Conservation (phyloP, 75 land plant species). For the Selaginella tamariscina region DNA sequence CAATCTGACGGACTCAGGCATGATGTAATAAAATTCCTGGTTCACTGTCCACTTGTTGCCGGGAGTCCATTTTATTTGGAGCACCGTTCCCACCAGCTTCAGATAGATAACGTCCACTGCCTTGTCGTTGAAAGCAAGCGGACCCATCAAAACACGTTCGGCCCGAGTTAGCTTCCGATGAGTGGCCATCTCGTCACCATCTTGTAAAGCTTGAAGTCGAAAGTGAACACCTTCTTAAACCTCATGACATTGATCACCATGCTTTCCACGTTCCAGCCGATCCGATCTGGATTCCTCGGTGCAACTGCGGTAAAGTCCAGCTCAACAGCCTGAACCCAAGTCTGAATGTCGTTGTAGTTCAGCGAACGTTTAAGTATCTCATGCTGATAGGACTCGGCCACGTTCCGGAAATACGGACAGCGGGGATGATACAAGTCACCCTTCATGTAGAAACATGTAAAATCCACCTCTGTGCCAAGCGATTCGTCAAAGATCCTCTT, state of each 20-base stretch:
- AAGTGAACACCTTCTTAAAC: not conserved
- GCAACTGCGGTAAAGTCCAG: too few relatives aligned
- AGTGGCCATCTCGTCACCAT: not conserved
- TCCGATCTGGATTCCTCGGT: not conserved
- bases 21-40: not conserved
- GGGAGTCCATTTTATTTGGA: not conserved
- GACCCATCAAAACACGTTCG: not conserved
- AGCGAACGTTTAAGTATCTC: not conserved
- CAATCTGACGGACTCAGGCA: not conserved
- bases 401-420: too few relatives aligned
- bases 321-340: not conserved
- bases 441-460: too few relatives aligned
- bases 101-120: not conserved
- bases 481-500: too few relatives aligned
- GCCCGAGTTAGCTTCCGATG: not conserved
- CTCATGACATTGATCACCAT: not conserved
- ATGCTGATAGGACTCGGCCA: too few relatives aligned
- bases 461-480: too few relatives aligned
- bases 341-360: not conserved
- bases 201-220: not conserved
- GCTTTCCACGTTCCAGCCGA: not conserved
- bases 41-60: not conserved
- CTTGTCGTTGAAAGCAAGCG: not conserved
- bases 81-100: not conserved
- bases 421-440: too few relatives aligned